Conservation (phyloP, 192 early-diverging fungal species). For the Linnemannia elongata region DNA sequence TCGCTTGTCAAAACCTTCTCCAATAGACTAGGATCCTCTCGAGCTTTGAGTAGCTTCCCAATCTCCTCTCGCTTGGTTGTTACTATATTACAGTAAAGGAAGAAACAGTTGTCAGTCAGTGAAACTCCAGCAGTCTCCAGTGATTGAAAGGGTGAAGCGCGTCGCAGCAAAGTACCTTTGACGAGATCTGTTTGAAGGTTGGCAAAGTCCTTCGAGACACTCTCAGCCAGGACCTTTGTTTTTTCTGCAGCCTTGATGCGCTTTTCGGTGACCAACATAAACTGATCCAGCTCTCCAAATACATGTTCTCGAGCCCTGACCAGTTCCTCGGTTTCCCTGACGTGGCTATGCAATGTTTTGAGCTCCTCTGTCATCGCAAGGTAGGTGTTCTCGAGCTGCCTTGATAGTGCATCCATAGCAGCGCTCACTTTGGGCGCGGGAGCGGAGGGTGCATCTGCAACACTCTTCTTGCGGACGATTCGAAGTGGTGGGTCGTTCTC, state of each 20-base stretch:
- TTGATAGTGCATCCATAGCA: conserved; percentile 46
- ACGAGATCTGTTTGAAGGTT: conserved; percentile 34
- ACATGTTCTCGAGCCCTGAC: conserved; percentile 49
- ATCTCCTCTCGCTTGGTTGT: conserved; percentile 48
- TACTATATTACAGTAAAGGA: background rate
- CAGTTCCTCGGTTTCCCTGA: conserved; percentile 40
- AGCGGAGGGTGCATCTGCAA: conserved; percentile 16
- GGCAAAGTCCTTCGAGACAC: conserved; percentile 21
- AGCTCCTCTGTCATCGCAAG: conserved; percentile 53
- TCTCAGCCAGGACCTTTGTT: conserved; percentile 16
- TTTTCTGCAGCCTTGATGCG: conserved; percentile 36
- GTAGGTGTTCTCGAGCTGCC: conserved; percentile 49
- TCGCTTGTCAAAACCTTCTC: conserved; percentile 31
- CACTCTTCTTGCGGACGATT: conserved; percentile 25
- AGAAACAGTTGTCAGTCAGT: background rate
- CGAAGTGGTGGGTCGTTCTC: conserved; percentile 26
- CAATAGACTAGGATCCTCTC: conserved; percentile 33
- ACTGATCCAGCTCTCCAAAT: conserved; percentile 49
- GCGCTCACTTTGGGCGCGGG: conserved; percentile 37
- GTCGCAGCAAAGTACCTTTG: conserved; percentile 25
- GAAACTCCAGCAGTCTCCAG: too few species aligned
- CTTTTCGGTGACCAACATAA: conserved; percentile 28
- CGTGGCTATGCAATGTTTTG: conserved; percentile 33
- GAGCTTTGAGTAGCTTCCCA: conserved; percentile 30
- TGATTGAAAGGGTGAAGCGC: too few species aligned